Evolutionary conservation across 148 eudicot genomes (phyloP), one percentile per base, ranked within the genome.

Genomic region (Camellia lanceoleosa): DNA sequence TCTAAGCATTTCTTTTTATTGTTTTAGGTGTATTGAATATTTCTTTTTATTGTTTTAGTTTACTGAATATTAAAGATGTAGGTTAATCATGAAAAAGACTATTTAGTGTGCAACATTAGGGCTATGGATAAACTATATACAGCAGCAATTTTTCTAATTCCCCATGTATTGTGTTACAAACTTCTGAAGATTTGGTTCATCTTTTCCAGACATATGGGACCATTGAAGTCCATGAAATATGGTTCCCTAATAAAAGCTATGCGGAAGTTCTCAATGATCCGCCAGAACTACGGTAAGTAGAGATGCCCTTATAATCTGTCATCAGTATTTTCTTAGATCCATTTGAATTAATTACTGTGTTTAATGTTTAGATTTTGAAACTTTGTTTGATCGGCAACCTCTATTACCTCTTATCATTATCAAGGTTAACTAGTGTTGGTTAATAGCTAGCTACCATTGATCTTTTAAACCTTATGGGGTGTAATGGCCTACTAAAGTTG

Each of bases 281-380:
- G 82, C 38, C 99, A 93, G 84, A 96, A 93, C 85, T 91, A 91
- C 55, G 99, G 99, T 93, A 85, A 85, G 89, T n/a, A n/a, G n/a
- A 58, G 51, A 46, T 61, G 30, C 55, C 52, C 71, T 49, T 41
- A 58, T 3, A 55, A 60, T 68, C 44, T 69, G 9, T 54, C n/a
- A 67, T 54, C 23, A 5, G 12, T n/a, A 41, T 18, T 30, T 67
- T 78, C 52, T 67, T 68, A 68, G 14, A 41, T 51, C 47, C 23
- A 9, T 6, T 8, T 77, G 6, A 44, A 5, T 61, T 64, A 15
- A 6, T 9, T 64, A 30, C 60, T 49, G 13, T 38, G 20, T 65
- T 16, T 47, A 5, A 16, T 7, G 75, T 41, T 20, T 6, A 54
- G 5, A 11, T 0, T 52, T 72, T 5, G 42, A 51, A 23, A 12